Base-by-base conservation (phyloP, 2,329 filamentous ascomycete genomes). In the Talaromyces rugulosus region DNA sequence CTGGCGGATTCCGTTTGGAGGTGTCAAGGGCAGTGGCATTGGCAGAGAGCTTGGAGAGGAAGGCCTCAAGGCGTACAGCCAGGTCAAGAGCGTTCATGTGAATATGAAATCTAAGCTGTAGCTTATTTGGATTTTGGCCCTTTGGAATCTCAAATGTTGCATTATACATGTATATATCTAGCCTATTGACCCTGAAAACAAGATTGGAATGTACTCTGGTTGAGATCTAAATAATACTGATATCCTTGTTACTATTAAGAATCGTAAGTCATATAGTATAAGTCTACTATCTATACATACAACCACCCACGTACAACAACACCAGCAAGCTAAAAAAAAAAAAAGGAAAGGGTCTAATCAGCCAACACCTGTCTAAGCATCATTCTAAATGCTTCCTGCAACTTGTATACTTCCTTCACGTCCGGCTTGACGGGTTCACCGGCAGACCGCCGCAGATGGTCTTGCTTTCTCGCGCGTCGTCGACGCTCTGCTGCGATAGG, bases 401-500 rank as follows among this genome's bases (percentile, higher is more conserved):
- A 77, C 74, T 92, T 93, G 71, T 90, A 82, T 58, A 96, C 84
- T 80, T 96, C 92, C 28, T 77, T 80, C n/a, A 96, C 85, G 1
- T 81, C 77, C 3, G 92, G 92, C 78, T 96, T 97, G 58, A 82
- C 80, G 1, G 92, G 92, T 78, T 96, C 92, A 34, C 92, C 92
- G 0, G 92, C 92, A 51, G 85, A 89, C 59, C 92, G 83, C 66
- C 91, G 85, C 59, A 99, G 81, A 63, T 89, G 85, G 72, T 96
- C 93, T 71, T 93, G 90, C 68, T 85, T 87, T 80, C 88, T 90
- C 8, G 86, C 84, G 65, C 94, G 83, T 63, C 91, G 83, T 70
- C 88, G 89, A 63, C 94, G 82, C 80, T 98, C 95, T 5, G 91
- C 90, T 65, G 88, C 87, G 66, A 99, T 96, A 1, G 94, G 92